phyloP scores from a whole-genome alignment of 2,329 filamentous ascomycete genomes.

The Rhinocladiella similis region DNA sequence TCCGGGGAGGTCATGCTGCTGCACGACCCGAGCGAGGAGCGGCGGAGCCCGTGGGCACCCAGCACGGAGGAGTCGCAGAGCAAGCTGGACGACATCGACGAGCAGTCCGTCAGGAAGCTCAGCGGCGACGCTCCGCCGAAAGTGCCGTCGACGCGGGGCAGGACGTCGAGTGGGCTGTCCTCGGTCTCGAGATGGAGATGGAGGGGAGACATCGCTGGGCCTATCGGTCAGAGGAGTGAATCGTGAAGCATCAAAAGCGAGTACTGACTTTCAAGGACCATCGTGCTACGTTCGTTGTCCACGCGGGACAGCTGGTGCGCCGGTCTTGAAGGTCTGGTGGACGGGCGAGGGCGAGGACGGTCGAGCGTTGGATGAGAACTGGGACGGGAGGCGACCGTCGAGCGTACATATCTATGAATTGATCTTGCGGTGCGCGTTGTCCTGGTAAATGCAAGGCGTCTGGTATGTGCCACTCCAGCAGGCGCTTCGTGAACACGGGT shows the following conservation, averaged over 20 bases:
- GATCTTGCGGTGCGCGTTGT: constrained; percentile 14
- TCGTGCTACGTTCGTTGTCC: not conserved
- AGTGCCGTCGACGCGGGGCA: constrained; percentile 11
- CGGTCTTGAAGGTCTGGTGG: not conserved
- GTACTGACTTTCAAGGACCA: constrained; percentile 1
- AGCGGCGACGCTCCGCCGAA: constrained; percentile 20
- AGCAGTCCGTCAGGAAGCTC: constrained; percentile 16
- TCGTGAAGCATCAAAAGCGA: not conserved
- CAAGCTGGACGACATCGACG: constrained; percentile 25
- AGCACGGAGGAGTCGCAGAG: constrained; percentile 19
- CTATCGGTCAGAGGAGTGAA: not conserved
- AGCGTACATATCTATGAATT: constrained; percentile 8
- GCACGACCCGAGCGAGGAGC: constrained; percentile 20
- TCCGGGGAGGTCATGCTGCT: constrained; percentile 22
- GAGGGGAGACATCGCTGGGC: not conserved
- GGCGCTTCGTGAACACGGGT: constrained; percentile 17
- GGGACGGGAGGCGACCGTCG: constrained; percentile 5
- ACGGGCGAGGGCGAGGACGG: not conserved
- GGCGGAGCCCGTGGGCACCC: constrained; percentile 15
- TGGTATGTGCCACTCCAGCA: constrained; percentile 21
- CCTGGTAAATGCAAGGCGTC: constrained; percentile 27
- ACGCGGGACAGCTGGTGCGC: not conserved
- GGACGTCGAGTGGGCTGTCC: constrained; percentile 16
- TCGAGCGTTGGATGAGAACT: not conserved
- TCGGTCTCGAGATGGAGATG: constrained; percentile 12